These are phyloP conservation scores for Dujonia santamariae DNA, from an alignment of 1,139 yeast genomes.

Conservation along the genomic window DNA sequence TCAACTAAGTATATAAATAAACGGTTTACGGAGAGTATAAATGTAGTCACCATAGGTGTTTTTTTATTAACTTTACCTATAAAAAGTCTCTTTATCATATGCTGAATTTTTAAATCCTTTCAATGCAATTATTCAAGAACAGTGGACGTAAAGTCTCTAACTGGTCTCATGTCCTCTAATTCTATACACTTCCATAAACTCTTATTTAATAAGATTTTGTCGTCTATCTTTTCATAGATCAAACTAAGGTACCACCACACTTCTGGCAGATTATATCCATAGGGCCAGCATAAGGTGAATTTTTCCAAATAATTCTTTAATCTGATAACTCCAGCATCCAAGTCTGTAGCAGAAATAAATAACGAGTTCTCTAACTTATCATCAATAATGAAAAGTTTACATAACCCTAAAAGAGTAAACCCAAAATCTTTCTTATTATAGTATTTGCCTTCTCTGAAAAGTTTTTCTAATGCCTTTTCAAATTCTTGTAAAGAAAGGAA, in stretches of 20 bases:
- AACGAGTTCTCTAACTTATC: constrained; percentile 32
- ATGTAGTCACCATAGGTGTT: too few species aligned
- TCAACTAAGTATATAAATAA: neutral
- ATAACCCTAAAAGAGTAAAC: constrained; percentile 64
- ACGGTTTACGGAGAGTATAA: too few species aligned
- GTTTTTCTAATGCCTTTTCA: constrained; percentile 59
- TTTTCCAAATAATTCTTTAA: constrained; percentile 60
- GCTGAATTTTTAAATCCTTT: too few species aligned
- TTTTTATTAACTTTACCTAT: neutral
- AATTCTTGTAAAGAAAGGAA: constrained; percentile 61
- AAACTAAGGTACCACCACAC: constrained; percentile 71
- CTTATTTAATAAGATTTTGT: constrained; percentile 46
- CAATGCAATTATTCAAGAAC: neutral
- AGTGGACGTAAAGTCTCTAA: constrained; percentile 30
- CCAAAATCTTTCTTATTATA: constrained; percentile 41
- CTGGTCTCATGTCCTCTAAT: constrained; percentile 66
- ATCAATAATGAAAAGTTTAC: constrained; percentile 51
- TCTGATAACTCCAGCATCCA: constrained; percentile 63
- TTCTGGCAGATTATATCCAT: constrained; percentile 60
- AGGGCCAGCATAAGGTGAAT: constrained; percentile 42
- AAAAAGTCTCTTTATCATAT: neutral
- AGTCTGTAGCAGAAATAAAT: constrained; percentile 48
- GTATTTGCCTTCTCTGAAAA: constrained; percentile 18
- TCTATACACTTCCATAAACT: constrained; percentile 68
- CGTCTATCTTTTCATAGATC: constrained; percentile 62